Evolutionary conservation across 2,329 filamentous ascomycete genomes (phyloP).

Genomic region (Lachnellula hyalina): DNA sequence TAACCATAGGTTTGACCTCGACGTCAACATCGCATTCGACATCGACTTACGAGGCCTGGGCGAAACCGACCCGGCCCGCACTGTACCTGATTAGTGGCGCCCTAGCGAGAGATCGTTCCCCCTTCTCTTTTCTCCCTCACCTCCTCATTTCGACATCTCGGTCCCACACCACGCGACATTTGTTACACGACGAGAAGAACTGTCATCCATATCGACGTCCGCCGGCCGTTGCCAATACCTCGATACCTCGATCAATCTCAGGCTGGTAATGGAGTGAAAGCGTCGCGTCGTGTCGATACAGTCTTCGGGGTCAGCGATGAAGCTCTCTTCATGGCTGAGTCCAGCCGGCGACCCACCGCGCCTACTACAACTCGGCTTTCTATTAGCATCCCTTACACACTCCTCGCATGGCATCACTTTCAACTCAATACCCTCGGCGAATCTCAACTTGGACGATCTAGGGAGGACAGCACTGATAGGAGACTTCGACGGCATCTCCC

Average conservation of each 20-base stretch:
- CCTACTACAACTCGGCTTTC: conserved; percentile 38
- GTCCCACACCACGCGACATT: conserved; percentile 4
- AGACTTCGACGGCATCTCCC: conserved; percentile 84
- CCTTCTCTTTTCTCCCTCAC: neutral
- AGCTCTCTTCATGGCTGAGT: conserved; percentile 29
- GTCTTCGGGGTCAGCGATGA: conserved; percentile 26
- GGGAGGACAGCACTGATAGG: conserved; percentile 82
- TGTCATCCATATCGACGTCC: neutral
- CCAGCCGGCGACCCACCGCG: conserved; percentile 21
- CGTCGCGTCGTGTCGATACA: conserved; percentile 11
- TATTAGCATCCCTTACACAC: conserved; percentile 33
- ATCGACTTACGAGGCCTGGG: neutral
- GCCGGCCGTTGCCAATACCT: neutral
- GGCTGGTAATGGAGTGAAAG: conserved; percentile 19
- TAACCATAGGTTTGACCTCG: neutral
- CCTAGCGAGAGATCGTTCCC: neutral
- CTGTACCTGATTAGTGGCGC: neutral
- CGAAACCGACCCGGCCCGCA: neutral
- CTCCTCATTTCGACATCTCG: conserved; percentile 1
- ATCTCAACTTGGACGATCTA: conserved; percentile 72
- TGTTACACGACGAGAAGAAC: conserved; percentile 2
- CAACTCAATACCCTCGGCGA: conserved; percentile 56
- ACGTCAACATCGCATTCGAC: neutral
- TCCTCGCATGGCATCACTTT: conserved; percentile 51
- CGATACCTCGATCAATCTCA: neutral